Conservation (phyloP, 345 rosid genomes). For the Populus alba region DNA sequence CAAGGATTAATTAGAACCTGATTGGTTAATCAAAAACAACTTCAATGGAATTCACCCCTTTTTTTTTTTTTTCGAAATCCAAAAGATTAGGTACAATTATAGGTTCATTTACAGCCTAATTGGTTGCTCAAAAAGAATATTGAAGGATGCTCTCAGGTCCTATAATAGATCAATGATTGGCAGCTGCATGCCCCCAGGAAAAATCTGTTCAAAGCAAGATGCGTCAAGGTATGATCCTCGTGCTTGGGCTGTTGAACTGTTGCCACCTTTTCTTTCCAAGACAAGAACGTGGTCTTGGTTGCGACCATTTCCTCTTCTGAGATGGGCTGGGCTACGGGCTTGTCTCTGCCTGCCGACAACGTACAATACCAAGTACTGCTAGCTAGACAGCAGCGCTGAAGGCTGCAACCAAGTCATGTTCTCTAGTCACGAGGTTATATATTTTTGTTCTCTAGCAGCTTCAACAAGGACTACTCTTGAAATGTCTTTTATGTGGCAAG, state of each 20-base stretch:
- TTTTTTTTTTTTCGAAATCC: too few species aligned
- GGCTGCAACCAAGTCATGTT: not conserved
- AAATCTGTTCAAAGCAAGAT: not conserved
- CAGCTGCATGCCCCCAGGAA: not conserved
- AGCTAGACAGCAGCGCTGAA: not conserved
- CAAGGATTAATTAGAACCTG: not conserved
- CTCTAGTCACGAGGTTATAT: not conserved
- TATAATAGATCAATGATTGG: not conserved
- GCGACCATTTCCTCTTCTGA: not conserved
- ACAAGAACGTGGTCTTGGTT: not conserved
- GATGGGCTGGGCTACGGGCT: not conserved
- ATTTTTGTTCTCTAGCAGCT: not conserved
- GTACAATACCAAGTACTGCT: not conserved
- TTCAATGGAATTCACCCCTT: too few species aligned
- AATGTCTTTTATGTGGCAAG: not conserved
- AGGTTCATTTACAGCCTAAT: not conserved
- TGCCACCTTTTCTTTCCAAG: not conserved
- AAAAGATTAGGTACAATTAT: not conserved
- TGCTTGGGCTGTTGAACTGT: not conserved
- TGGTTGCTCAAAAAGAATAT: not conserved
- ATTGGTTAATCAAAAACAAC: not conserved
- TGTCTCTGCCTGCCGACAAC: not conserved
- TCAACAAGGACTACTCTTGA: not conserved
- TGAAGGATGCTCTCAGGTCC: not conserved
- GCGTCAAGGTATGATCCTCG: not conserved